A percentile compares a stretch with the other conserved stretches of the same genome.
phyloP scores from a whole-genome alignment of 768 basidiomycete genomes.

The Tulasnella sp. region DNA sequence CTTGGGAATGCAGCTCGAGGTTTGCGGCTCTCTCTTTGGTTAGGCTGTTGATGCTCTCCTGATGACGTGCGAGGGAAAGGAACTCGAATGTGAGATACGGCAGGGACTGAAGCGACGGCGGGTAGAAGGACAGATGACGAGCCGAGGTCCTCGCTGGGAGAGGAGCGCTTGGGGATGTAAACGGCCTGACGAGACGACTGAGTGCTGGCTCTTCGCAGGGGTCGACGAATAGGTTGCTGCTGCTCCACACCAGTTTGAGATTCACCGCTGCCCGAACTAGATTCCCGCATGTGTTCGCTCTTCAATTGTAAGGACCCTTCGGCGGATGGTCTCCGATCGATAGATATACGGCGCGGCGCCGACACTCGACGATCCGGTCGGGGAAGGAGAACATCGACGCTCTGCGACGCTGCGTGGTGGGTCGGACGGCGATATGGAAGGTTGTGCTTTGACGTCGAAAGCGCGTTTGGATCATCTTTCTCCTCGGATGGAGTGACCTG shows the following conservation, averaged over 20 bases:
- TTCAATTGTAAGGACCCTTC: not conserved
- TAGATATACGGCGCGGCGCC: not conserved
- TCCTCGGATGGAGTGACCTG: conserved; percentile 1
- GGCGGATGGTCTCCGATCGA: not conserved
- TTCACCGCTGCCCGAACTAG: conserved; percentile 13
- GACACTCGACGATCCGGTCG: conserved; percentile 2
- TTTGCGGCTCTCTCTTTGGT: not conserved
- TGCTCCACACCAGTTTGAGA: not conserved
- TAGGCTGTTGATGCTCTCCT: conserved; percentile 14
- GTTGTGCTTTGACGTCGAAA: not conserved
- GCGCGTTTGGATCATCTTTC: not conserved
- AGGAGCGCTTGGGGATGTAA: conserved; percentile 17
- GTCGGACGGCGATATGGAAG: conserved; percentile 12
- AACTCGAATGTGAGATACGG: conserved; percentile 20
- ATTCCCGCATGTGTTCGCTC: not conserved
- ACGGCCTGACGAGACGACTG: conserved; percentile 10
- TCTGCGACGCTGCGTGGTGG: conserved; percentile 1
- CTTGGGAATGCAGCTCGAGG: not conserved
- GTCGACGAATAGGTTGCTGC: conserved; percentile 6
- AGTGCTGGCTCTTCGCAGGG: conserved; percentile 11
- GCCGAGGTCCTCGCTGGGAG: conserved; percentile 10
- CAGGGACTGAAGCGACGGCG: conserved; percentile 10
- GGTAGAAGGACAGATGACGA: not conserved
- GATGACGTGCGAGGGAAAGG: conserved; percentile 23
- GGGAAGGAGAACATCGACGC: conserved; percentile 15